phyloP scores from a whole-genome alignment of 2,329 filamentous ascomycete genomes.

The Ilyonectria robusta region DNA sequence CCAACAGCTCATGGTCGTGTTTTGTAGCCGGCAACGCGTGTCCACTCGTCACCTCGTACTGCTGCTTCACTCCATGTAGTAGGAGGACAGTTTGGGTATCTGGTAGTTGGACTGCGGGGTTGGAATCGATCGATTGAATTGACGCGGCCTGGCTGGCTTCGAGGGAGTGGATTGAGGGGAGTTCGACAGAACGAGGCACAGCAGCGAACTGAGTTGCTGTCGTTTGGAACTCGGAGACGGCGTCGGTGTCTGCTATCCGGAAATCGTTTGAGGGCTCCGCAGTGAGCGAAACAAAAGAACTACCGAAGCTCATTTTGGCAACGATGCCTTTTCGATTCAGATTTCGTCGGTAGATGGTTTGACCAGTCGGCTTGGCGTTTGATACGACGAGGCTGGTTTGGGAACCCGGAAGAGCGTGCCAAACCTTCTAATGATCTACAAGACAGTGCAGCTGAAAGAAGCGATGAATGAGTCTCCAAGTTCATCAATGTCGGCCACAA shows the following conservation, averaged over 20 bases:
- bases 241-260: slow-evolving; percentile 15
- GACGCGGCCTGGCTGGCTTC: slow-evolving; percentile 6
- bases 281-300: slow-evolving; percentile 34
- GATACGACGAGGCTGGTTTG: not conserved
- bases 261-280: slow-evolving; percentile 31
- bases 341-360: not conserved
- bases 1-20: slow-evolving; percentile 67
- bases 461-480: slow-evolving; percentile 21
- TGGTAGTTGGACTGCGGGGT: slow-evolving; percentile 25
- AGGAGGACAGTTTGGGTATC: slow-evolving; percentile 63
- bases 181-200: slow-evolving; percentile 14
- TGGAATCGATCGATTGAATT: slow-evolving; percentile 26
- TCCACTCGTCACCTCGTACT: slow-evolving; percentile 61
- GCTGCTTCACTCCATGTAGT: slow-evolving; percentile 64
- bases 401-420: not conserved
- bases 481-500: slow-evolving; percentile 5
- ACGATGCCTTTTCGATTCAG: not conserved
- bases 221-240: slow-evolving; percentile 15
- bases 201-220: slow-evolving; percentile 23
- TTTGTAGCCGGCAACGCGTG: slow-evolving; percentile 60
- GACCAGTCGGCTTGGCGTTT: not conserved
- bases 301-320: slow-evolving; percentile 32
- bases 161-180: slow-evolving; percentile 1
- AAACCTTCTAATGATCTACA: slow-evolving; percentile 3
- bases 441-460: not conserved